A percentile compares a stretch with the other conserved stretches of the same genome.
Evolutionary conservation across 208 protist genomes (phyloP).

Genomic region (Leishmania arabica): DNA sequence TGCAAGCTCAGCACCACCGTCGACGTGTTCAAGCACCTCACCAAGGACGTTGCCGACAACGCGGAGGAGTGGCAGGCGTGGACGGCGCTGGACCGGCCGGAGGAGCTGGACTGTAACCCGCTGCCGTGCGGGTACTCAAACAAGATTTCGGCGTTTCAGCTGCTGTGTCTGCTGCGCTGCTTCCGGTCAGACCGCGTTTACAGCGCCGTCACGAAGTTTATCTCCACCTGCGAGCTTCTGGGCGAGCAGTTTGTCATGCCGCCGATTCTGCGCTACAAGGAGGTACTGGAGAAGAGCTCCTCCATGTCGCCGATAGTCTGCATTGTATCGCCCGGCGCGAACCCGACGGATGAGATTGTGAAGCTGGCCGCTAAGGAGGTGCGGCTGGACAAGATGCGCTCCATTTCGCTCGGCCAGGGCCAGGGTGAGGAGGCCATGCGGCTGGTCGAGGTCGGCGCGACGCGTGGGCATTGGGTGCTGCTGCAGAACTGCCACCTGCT

Average conservation of each 20-base stretch:
- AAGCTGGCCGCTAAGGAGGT: constrained; percentile 97
- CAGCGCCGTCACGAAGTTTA: constrained; percentile 94
- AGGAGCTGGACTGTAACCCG: constrained; percentile 61
- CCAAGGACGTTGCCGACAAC: constrained; percentile 79
- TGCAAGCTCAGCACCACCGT: constrained; percentile 78
- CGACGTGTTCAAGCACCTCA: constrained; percentile 83
- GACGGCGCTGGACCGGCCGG: constrained; percentile 92
- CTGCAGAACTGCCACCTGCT: constrained; percentile 99
- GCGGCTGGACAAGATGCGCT: constrained; percentile 93
- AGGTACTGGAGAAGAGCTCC: constrained; percentile 95
- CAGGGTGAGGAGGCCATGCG: constrained; percentile 97
- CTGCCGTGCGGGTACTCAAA: constrained; percentile 83
- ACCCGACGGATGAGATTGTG: constrained; percentile 97
- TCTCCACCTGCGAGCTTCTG: constrained; percentile 91
- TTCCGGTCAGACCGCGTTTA: constrained; percentile 98
- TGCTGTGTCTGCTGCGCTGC: constrained; percentile 96
- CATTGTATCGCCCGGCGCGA: constrained; percentile 98
- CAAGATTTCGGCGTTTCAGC: constrained; percentile 90
- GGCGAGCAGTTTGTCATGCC: constrained; percentile 96
- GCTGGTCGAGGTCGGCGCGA: constrained; percentile 94
- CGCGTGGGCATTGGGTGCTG: constrained; percentile 98
- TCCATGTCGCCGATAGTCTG: constrained; percentile 97
- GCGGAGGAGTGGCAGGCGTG: constrained; percentile 93
- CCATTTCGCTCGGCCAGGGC: constrained; percentile 97
- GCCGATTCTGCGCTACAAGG: constrained; percentile 96